Conservation (phyloP, 441 rosid genomes). For the Mallotus japonicus region DNA sequence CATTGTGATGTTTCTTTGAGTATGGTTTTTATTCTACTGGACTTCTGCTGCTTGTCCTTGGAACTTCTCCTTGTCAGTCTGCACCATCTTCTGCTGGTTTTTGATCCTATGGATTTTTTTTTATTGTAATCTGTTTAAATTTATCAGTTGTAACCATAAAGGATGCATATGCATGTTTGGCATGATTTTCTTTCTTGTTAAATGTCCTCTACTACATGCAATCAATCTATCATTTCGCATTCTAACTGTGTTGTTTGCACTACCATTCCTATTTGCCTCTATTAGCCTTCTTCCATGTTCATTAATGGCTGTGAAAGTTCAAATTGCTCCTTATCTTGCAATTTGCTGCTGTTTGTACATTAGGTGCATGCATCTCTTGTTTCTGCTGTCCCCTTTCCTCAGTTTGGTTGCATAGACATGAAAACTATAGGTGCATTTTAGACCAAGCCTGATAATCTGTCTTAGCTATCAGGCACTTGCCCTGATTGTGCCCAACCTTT, state of each 20-base stretch:
- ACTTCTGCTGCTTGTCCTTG: conserved; percentile 1
- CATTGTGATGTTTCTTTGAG: neutral
- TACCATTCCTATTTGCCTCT: neutral
- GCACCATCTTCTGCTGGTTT: neutral
- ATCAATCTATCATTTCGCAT: too few relatives aligned
- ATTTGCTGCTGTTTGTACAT: neutral
- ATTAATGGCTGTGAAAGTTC: neutral
- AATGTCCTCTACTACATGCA: neutral
- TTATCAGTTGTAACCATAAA: neutral
- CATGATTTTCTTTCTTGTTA: neutral
- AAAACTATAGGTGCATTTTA: neutral
- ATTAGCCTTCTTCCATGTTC: neutral
- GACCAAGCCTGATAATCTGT: neutral
- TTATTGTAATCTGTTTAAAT: neutral
- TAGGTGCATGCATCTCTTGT: too few relatives aligned
- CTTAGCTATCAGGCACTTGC: neutral
- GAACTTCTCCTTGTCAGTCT: neutral
- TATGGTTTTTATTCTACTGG: conserved; percentile 3
- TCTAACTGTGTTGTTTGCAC: neutral
- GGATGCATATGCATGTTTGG: neutral
- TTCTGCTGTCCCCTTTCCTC: neutral
- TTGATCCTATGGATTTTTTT: neutral
- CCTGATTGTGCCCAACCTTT: neutral
- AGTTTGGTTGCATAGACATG: neutral
- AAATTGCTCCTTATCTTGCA: neutral